Base-by-base conservation (phyloP, 176 grass and related monocot genomes). In the Cenchrus americanus region DNA sequence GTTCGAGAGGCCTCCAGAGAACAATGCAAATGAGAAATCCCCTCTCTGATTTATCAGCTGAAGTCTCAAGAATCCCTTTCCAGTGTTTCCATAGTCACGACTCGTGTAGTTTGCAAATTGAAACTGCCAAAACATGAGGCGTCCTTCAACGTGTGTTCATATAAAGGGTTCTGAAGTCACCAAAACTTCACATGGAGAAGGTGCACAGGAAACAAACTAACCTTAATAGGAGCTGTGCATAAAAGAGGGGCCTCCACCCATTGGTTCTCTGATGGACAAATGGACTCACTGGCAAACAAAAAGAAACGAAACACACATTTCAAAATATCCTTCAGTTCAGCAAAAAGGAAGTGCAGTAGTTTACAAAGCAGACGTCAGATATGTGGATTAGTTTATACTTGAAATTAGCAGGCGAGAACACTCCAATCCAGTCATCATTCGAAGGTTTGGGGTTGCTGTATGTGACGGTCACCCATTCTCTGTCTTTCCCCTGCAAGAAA, bases 351-450 rank as follows among this genome's bases (percentile, higher is more conserved):
- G 42, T 10, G 15, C 10, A 50, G 4, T 51, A 68, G 27, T 41
- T 15, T 40, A 5, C 14, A 81, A 53, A 53, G 52, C 6, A 64
- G 70, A 71, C 0, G 7, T 2, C 24, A 52, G 26, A 87, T 23
- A 5, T 53, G 62, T 47, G 88, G n/a, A 41, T 81, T 27, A 68
- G 63, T 66, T 54, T 55, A 68, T 76, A 95, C 93, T 88, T 98
- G 89, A 98, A 98, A 93, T 92, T 89, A 66, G 96, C 87, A 74
- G 96, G 96, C 70, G 96, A 98, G 34, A 98, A 98, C 2, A 95
- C 96, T 75, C 93, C 96, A 67, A 98, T 90, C 96, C 96, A 98
- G 70, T 98, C 93, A 69, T 85, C 93, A 41, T 88, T 88, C 1
- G 93, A 91, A 41, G 96, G 90, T 47, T 48, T 90, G 59, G 92